Percentiles rank a stretch among this genome's conserved stretches.
These are phyloP conservation scores for Neurospora sp. DNA, from an alignment of 495 filamentous ascomycete species.

Conservation along the genomic window DNA sequence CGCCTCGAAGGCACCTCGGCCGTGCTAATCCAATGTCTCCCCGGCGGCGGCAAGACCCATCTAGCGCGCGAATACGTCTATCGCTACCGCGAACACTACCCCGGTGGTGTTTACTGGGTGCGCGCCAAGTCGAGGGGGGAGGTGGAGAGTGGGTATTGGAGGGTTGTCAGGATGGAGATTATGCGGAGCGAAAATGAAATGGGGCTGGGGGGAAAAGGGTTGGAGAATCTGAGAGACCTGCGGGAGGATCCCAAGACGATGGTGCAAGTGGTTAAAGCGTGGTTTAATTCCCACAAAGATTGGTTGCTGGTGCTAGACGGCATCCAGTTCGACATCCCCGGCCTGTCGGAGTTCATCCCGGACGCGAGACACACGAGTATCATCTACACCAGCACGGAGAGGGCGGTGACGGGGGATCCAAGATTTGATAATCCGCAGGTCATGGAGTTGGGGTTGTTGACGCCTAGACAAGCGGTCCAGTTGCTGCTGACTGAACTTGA, in stretches of 20 bases:
- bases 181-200: no score
- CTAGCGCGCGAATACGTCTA: conserved; percentile 77
- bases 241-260: conserved; percentile 40
- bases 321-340: conserved; percentile 55
- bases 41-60: conserved; percentile 76
- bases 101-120: conserved; percentile 75
- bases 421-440: conserved; percentile 66
- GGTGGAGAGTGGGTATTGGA: conserved; percentile 59
- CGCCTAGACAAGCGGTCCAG: conserved; percentile 35
- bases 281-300: conserved; percentile 48
- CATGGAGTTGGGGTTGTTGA: conserved; percentile 50
- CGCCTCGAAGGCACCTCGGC: conserved; percentile 54
- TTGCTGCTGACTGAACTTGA: conserved; percentile 42
- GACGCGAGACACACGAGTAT: conserved; percentile 58
- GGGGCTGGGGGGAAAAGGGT: no score
- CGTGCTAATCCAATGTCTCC: conserved; percentile 60
- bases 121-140: conserved; percentile 56
- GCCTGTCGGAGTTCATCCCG: conserved; percentile 57
- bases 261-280: conserved; percentile 51
- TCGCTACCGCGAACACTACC: conserved; percentile 52
- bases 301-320: conserved; percentile 77
- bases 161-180: conserved; percentile 58
- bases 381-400: conserved; percentile 68
- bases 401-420: conserved; percentile 55
- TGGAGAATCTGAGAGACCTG: no score